These are phyloP conservation scores for Penicillium sp. DNA, from an alignment of 2,329 filamentous ascomycete genomes.

Conservation along the genomic window DNA sequence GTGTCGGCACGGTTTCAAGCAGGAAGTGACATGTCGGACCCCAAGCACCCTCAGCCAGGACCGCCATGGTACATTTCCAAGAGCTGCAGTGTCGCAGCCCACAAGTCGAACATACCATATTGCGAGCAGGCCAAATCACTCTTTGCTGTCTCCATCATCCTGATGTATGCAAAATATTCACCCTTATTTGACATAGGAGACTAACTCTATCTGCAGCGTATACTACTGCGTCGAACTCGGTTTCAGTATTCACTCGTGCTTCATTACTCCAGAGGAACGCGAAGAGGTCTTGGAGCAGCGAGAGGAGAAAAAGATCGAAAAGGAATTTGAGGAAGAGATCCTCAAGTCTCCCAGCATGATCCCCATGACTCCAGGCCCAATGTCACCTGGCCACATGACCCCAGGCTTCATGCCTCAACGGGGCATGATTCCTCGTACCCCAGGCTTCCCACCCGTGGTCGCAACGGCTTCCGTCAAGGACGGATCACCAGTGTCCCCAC, in stretches of 20 bases:
- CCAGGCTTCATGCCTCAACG: constrained; percentile 13
- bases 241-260: constrained; percentile 49
- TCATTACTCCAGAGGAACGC: constrained; percentile 41
- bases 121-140: constrained; percentile 60
- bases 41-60: constrained; percentile 52
- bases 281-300: constrained; percentile 33
- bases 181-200: neutral
- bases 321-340: constrained; percentile 42
- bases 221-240: constrained; percentile 52
- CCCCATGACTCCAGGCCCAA: constrained; percentile 29
- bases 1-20: constrained; percentile 56
- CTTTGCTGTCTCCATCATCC: constrained; percentile 56
- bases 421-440: constrained; percentile 20
- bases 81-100: constrained; percentile 53
- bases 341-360: constrained; percentile 39
- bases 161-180: constrained; percentile 45
- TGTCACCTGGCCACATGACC: neutral
- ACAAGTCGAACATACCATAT: constrained; percentile 49
- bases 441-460: constrained; percentile 35
- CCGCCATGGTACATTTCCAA: constrained; percentile 65
- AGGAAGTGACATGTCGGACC: constrained; percentile 58
- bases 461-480: constrained; percentile 5
- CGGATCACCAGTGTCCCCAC: constrained; percentile 14
- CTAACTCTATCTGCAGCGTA: constrained; percentile 36
- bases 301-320: constrained; percentile 38